Conservation (phyloP, 2,329 filamentous ascomycete genomes). For the Aspergillus fructus region DNA sequence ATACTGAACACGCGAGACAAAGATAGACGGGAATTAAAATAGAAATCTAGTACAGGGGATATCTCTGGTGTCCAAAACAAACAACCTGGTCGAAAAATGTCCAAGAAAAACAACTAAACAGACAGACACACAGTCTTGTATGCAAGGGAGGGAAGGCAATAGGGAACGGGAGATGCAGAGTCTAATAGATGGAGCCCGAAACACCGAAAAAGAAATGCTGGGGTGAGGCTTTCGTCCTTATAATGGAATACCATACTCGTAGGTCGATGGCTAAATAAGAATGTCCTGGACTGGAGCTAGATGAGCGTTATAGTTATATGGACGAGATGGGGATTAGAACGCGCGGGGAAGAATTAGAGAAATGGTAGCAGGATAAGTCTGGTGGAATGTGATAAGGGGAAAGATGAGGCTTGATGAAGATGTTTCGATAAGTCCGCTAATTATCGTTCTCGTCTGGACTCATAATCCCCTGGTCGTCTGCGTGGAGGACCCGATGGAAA, state of each 20-base stretch:
- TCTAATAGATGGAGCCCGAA: neutral
- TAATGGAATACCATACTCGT: neutral
- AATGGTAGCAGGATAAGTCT: neutral
- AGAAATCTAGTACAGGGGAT: constrained; percentile 7
- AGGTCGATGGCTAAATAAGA: neutral
- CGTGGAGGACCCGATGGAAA: constrained; percentile 26
- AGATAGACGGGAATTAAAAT: neutral
- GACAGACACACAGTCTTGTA: neutral
- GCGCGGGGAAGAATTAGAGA: neutral
- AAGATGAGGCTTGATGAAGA: neutral
- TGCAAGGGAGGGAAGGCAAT: neutral
- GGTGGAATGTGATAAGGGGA: neutral
- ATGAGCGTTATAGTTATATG: neutral
- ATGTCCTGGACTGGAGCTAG: neutral
- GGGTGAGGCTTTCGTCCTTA: neutral
- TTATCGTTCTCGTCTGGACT: constrained; percentile 27
- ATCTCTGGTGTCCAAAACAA: neutral
- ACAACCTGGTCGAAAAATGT: neutral
- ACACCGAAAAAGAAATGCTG: neutral
- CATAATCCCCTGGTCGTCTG: constrained; percentile 27
- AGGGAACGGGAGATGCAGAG: neutral
- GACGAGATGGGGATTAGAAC: neutral
- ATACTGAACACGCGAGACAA: neutral
- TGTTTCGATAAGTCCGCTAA: neutral
- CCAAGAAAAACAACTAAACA: neutral